These are phyloP conservation scores for Erysimum cheiranthoides DNA, from an alignment of 345 rosid species.

Conservation along the genomic window DNA sequence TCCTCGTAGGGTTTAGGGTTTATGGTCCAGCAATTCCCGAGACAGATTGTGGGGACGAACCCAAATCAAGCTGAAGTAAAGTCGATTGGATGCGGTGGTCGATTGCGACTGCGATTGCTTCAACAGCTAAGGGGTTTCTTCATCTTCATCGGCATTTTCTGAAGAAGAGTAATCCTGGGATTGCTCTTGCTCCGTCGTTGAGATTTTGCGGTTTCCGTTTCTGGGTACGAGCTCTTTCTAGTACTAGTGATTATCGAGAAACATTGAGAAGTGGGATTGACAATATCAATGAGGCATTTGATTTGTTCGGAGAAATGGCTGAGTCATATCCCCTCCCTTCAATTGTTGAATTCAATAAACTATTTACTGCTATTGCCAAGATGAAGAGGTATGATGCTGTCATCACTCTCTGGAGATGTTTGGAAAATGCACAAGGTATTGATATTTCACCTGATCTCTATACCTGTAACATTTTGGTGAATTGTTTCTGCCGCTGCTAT, in stretches of 20 bases:
- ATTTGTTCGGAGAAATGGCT: conserved; percentile 35
- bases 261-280: conserved; percentile 28
- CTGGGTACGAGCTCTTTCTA: conserved; percentile 19
- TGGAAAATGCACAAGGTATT: not conserved
- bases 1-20: conserved; percentile 47
- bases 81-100: conserved; percentile 45
- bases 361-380: conserved; percentile 37
- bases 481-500: conserved; percentile 38
- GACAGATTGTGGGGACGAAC: conserved; percentile 22
- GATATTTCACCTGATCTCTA: conserved; percentile 38
- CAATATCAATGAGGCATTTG: conserved; percentile 25
- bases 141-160: conserved; percentile 31
- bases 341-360: conserved; percentile 41
- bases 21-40: conserved; percentile 19
- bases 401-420: conserved; percentile 15
- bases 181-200: conserved; percentile 26
- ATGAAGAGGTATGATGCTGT: conserved; percentile 39
- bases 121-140: conserved; percentile 39
- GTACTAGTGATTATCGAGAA: conserved; percentile 17
- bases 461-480: conserved; percentile 42
- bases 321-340: conserved; percentile 37
- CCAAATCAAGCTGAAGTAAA: conserved; percentile 37
- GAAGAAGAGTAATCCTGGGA: conserved; percentile 29
- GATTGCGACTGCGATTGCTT: conserved; percentile 38
- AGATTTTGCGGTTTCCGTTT: conserved; percentile 19